Percentiles rank a stretch among this genome's conserved stretches.
These are phyloP conservation scores for Sporisorium exsertum DNA, from an alignment of 1,284 basidiomycete species.

Conservation along the genomic window DNA sequence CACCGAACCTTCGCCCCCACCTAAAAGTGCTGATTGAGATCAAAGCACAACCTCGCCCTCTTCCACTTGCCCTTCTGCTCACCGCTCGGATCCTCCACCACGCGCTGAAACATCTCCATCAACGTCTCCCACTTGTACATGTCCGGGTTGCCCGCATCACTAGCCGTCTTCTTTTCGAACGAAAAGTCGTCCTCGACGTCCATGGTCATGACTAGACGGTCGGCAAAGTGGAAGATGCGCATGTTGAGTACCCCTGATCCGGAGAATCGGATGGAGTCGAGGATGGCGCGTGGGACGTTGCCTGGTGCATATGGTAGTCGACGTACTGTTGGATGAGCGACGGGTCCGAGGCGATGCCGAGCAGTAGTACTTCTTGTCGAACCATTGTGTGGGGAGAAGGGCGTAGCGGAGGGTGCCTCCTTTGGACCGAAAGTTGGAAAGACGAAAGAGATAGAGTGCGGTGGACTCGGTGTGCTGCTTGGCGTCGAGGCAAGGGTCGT, in stretches of 20 bases:
- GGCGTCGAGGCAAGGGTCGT: background rate
- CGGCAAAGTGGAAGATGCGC: constrained; percentile 44
- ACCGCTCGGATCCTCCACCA: constrained; percentile 30
- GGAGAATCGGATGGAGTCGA: constrained; percentile 36
- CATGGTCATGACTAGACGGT: constrained; percentile 42
- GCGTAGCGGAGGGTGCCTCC: background rate
- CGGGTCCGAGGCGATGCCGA: constrained; percentile 29
- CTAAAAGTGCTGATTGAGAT: constrained; percentile 22
- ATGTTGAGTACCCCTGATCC: constrained; percentile 41
- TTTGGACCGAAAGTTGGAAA: background rate
- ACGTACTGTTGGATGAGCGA: constrained; percentile 33
- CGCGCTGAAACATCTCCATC: constrained; percentile 36
- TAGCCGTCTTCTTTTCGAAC: constrained; percentile 25
- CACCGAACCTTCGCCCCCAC: background rate
- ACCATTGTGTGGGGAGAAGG: constrained; percentile 13
- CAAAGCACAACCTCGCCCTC: constrained; percentile 30
- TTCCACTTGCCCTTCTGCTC: constrained; percentile 37
- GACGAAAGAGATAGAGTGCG: background rate
- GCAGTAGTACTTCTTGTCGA: constrained; percentile 35
- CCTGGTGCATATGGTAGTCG: constrained; percentile 39
- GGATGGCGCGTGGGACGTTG: constrained; percentile 29
- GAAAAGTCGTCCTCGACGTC: constrained; percentile 43
- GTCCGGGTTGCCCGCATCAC: constrained; percentile 22
- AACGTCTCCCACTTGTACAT: constrained; percentile 30
- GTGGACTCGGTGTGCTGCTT: background rate